Conservation (phyloP, 2,329 filamentous ascomycete species). For the Aspergillus quadricinctus region DNA sequence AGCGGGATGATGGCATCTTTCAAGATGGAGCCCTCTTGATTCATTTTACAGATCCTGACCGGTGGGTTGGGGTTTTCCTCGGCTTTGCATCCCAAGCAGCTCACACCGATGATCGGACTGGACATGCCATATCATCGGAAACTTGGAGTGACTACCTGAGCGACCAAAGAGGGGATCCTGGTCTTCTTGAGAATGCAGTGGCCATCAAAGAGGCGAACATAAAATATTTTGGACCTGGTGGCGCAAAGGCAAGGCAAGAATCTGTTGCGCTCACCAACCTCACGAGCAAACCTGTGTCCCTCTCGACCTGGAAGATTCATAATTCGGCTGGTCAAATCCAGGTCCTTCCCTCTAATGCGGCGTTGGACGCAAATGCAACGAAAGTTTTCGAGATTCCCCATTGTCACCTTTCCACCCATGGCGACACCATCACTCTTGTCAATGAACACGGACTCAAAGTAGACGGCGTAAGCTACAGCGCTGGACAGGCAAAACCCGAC, state of each 20-base stretch:
- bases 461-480: slow-evolving; percentile 6
- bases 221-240: background rate
- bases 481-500: background rate
- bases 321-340: background rate
- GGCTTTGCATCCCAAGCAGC: slow-evolving; percentile 17
- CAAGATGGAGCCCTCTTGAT: slow-evolving; percentile 18
- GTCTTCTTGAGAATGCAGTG: slow-evolving; percentile 1
- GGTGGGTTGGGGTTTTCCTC: slow-evolving; percentile 17
- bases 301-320: background rate
- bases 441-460: slow-evolving; percentile 3
- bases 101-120: slow-evolving; percentile 6
- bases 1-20: slow-evolving; percentile 12
- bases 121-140: slow-evolving; percentile 2
- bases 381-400: background rate
- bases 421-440: slow-evolving; percentile 2
- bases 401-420: slow-evolving; percentile 1
- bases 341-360: background rate
- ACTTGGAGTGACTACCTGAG: slow-evolving; percentile 4
- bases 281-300: background rate
- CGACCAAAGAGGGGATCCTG: background rate
- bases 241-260: background rate
- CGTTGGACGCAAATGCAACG: background rate
- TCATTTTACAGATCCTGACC: slow-evolving; percentile 3
- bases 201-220: slow-evolving; percentile 1
- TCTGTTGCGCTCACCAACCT: slow-evolving; percentile 3